Evolutionary conservation across 2,329 filamentous ascomycete species (phyloP), one percentile per base, ranked within the genome.

Genomic region (Venturia effusa): DNA sequence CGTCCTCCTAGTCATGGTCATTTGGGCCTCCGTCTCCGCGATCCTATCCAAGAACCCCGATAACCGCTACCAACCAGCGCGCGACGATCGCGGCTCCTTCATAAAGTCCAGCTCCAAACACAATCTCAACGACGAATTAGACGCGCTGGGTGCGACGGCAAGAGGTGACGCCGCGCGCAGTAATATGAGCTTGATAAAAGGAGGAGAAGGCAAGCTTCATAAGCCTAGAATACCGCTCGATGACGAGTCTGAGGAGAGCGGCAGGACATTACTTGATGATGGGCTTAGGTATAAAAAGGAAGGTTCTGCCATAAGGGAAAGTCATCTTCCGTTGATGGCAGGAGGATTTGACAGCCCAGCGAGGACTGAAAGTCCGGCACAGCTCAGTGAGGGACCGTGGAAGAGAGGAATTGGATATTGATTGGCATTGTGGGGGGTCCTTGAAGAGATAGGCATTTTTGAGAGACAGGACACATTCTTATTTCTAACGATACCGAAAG

Each of bases 61-160:
- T 73, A 90, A 89, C 51, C 88, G 92, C 66, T 97, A 97, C 77
- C 91, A 96, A 76, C 92, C 91, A 71, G 97, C 97, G 92, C 88
- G 89, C 64, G 93, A 97, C 71, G 93, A 97, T 75, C 88, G 93
- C 70, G 91, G 91, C 61, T 97, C 92, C 15, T 97, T 97, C 78
- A 96, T 97, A 86, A 97, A 97, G 80, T 96, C 92, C 15, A 89
- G 94, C 75, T 89, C 55, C 7, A 32, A 54, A 4, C 27, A 41
- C 7, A 48, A 61, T 10, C 57, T 64, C 22, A 90, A 88, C 4
- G 96, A 92, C 8, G 92, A 97, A 76, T 83, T 97, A 61, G 92
- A 97, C 32, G 64, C 64, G 17, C 64, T 66, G 11, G 64, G 64
- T n/a, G 63, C 22, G 8, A 48, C 64, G 15, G 64, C 64, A 30